phyloP scores from a whole-genome alignment of 2,329 filamentous ascomycete genomes.

The Volutella citrinella region DNA sequence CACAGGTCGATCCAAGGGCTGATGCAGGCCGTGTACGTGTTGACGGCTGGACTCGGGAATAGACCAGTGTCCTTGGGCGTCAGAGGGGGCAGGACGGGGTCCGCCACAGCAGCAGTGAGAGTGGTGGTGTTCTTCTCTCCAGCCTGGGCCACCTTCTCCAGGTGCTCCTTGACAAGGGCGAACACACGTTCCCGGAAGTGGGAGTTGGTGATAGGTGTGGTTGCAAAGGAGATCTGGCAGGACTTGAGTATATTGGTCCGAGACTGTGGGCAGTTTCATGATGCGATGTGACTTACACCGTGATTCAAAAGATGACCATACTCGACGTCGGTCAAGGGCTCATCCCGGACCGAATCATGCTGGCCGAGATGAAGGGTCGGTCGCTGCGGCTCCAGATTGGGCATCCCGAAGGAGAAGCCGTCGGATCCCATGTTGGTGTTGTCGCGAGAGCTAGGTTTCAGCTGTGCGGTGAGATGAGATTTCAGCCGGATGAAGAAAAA shows the following conservation, averaged over 20 bases:
- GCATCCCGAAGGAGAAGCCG: slow-evolving; percentile 16
- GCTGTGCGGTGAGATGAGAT: no score
- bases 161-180: slow-evolving; percentile 55
- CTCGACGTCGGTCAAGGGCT: slow-evolving; percentile 61
- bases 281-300: slow-evolving; percentile 52
- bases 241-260: slow-evolving; percentile 16
- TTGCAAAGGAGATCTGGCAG: slow-evolving; percentile 72
- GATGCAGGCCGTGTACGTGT: slow-evolving; percentile 73
- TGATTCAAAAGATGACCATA: slow-evolving; percentile 66
- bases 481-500: no score
- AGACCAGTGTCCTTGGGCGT: slow-evolving; percentile 77
- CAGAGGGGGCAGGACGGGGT: slow-evolving; percentile 64
- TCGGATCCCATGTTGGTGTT: slow-evolving; percentile 26
- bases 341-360: slow-evolving; percentile 63
- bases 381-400: slow-evolving; percentile 29
- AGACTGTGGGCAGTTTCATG: slow-evolving; percentile 4
- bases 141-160: slow-evolving; percentile 42
- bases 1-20: slow-evolving; percentile 92
- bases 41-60: slow-evolving; percentile 64
- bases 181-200: slow-evolving; percentile 70
- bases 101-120: slow-evolving; percentile 45
- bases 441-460: no score
- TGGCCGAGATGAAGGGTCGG: slow-evolving; percentile 67
- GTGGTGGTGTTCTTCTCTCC: slow-evolving; percentile 37
- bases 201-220: slow-evolving; percentile 72